A percentile compares a stretch with the other conserved stretches of the same genome.
Evolutionary conservation across 108 stramenopile species (phyloP).

Genomic region (Cyclotella baltica): DNA sequence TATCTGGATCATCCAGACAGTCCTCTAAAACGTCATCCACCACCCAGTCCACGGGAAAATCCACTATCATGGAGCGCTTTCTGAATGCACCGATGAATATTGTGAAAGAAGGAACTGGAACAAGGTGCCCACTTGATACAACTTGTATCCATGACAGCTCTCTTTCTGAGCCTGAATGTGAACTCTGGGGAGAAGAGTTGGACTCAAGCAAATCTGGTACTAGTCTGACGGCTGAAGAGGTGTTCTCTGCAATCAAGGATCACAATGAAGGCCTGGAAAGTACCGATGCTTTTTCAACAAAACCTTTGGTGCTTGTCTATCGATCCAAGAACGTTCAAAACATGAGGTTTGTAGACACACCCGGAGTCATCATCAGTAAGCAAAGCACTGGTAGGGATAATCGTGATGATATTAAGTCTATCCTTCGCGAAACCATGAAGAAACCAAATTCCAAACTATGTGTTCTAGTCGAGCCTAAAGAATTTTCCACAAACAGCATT

Average conservation of each 20-base stretch:
- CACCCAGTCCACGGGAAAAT: no score
- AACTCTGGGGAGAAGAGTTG: conserved; percentile 64
- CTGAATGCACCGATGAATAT: conserved; percentile 74
- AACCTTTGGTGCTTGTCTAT: conserved; percentile 66
- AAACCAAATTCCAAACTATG: conserved; percentile 76
- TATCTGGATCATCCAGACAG: no score
- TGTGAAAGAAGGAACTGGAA: conserved; percentile 82
- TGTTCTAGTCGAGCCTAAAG: conserved; percentile 79
- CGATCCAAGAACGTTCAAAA: conserved; percentile 77
- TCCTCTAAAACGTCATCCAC: no score
- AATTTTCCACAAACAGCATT: conserved; percentile 75
- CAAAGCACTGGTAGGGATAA: conserved; percentile 71
- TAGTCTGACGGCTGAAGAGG: conserved; percentile 60
- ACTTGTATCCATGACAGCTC: conserved; percentile 76
- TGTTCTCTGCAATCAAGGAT: conserved; percentile 67
- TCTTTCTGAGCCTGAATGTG: conserved; percentile 52
- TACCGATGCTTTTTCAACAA: conserved; percentile 68
- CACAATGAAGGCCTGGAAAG: conserved; percentile 62
- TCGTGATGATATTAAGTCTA: conserved; percentile 77
- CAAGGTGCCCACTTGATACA: conserved; percentile 78
- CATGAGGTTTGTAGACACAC: conserved; percentile 67
- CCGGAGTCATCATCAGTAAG: conserved; percentile 73
- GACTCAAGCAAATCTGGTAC: conserved; percentile 34
- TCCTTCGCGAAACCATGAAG: conserved; percentile 65
- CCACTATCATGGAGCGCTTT: conserved; percentile 85